Base-by-base conservation (phyloP, 257 asterid genomes). In the Paraleonurus japonicus region DNA sequence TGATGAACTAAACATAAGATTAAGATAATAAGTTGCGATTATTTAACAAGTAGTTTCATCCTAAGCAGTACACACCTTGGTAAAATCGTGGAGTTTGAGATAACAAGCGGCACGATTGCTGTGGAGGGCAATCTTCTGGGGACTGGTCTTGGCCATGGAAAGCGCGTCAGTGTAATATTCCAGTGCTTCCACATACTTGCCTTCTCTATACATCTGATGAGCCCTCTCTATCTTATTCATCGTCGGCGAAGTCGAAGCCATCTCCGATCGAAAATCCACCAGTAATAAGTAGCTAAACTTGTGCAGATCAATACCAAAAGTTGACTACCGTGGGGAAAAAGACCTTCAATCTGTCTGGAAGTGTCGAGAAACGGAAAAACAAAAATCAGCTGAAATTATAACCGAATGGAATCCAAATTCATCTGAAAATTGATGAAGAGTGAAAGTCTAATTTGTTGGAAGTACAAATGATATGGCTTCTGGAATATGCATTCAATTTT, bases 71-170 rank as follows among this genome's bases (percentile, higher is more conserved):
- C 39, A 28, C 17, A 95, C 99, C 99, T 87, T 87, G 61, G 74
- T 81, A 86, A 95, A 95, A 74, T 81, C 82, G 70, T 88, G 97
- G 74, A 95, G 98, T 76, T 89, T 89, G 70, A 95, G 86, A 75
- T 67, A 89, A 81, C 99, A 95, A 61, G 99, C 99, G 76, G 99
- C 99, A 11, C 98, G 96, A 75, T 95, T 95, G 81, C 99, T 95
- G 78, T 95, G 99, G 53, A 95, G 95, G 22, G 99, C 99, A 71
- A 95, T 90, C 84, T 76, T 87, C 77, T 92, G 99, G 59, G 95
- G 89, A 51, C 84, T 86, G 65, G 91, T 84, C 84, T 85, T 92
- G 32, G 99, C 93, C 83, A 82, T 45, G 66, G 92, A 87, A 45
- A 95, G 93, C n/a, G 98, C 97, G 67, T 92, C 92, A 1, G 97